phyloP scores from a whole-genome alignment of 352 stramenopile species.

The Lagenidium sp. region DNA sequence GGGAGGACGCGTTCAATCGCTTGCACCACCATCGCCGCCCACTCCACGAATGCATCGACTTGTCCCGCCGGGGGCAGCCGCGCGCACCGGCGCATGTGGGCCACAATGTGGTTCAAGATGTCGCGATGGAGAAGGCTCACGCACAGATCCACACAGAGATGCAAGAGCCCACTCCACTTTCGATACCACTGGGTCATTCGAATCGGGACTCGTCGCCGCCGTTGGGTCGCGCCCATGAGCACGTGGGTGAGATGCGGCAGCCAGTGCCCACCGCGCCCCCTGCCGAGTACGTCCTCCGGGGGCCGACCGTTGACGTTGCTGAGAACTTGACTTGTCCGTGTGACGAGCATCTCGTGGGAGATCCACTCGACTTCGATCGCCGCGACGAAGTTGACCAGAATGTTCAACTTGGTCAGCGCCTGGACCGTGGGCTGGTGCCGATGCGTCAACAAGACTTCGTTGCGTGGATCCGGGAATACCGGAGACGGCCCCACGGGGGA shows the following conservation, averaged over 20 bases:
- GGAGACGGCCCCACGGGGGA: background rate
- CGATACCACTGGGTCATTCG: no score
- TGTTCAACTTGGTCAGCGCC: slow-evolving; percentile 11
- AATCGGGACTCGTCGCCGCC: no score
- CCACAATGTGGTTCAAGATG: slow-evolving; percentile 1
- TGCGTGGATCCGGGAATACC: background rate
- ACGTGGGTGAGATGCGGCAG: no score
- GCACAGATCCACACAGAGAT: slow-evolving; percentile 11
- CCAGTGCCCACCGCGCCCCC: no score
- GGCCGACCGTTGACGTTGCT: background rate
- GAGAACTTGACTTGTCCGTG: slow-evolving; percentile 8
- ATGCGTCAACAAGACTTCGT: slow-evolving; percentile 9
- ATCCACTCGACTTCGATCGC: slow-evolving; percentile 16
- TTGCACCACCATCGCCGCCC: slow-evolving; percentile 1
- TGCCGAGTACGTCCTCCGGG: no score
- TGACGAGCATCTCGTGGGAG: slow-evolving; percentile 5
- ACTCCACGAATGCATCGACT: slow-evolving; percentile 6
- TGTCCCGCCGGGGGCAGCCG: background rate
- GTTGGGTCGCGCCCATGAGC: no score
- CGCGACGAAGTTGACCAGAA: slow-evolving; percentile 11
- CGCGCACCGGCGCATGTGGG: background rate
- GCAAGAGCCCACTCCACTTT: slow-evolving; percentile 8
- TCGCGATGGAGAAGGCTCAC: slow-evolving; percentile 1
- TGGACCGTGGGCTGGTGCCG: slow-evolving; percentile 9
- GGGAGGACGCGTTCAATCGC: slow-evolving; percentile 6